Evolutionary conservation across 495 filamentous ascomycete genomes (phyloP).

Genomic region (Penicillium nucicola): DNA sequence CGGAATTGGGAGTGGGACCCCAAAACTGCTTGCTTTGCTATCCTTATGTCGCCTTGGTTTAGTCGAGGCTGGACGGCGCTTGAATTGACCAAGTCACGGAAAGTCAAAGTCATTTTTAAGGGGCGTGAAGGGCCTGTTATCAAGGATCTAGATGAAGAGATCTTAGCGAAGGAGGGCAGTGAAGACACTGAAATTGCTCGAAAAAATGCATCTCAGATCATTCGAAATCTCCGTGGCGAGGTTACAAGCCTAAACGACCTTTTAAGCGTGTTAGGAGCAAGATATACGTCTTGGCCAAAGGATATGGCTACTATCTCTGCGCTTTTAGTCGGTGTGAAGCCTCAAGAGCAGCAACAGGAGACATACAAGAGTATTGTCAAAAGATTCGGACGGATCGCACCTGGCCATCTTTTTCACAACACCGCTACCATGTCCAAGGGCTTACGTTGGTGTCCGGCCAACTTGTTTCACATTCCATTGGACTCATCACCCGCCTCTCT

Average conservation of each 20-base stretch:
- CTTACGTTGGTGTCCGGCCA: conserved; percentile 15
- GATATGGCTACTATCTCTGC: conserved; percentile 22
- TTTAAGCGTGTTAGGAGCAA: conserved; percentile 10
- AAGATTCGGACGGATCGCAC: conserved; percentile 1
- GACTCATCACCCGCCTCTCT: background rate
- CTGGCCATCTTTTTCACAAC: conserved; percentile 16
- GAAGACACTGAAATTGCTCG: background rate
- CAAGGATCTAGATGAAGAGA: conserved; percentile 30
- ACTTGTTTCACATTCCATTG: conserved; percentile 9
- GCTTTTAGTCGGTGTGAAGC: conserved; percentile 12
- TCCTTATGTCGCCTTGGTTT: conserved; percentile 26
- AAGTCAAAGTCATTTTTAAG: conserved; percentile 32
- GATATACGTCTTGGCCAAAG: conserved; percentile 22
- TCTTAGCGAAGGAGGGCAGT: conserved; percentile 10
- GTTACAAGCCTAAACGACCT: conserved; percentile 15
- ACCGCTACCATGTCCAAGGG: conserved; percentile 9
- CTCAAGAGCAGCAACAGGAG: conserved; percentile 3
- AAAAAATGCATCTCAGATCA: conserved; percentile 7
- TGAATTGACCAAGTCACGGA: conserved; percentile 24
- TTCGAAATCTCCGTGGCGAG: conserved; percentile 9
- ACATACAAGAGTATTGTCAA: conserved; percentile 10
- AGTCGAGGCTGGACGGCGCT: conserved; percentile 26
- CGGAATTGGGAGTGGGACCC: conserved; percentile 25
- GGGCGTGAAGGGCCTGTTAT: conserved; percentile 10
- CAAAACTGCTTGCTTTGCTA: conserved; percentile 17